Percentiles rank a stretch among this genome's conserved stretches.
Conservation (phyloP, 306 rosid genomes). For the Hylodesmum podocarpum region DNA sequence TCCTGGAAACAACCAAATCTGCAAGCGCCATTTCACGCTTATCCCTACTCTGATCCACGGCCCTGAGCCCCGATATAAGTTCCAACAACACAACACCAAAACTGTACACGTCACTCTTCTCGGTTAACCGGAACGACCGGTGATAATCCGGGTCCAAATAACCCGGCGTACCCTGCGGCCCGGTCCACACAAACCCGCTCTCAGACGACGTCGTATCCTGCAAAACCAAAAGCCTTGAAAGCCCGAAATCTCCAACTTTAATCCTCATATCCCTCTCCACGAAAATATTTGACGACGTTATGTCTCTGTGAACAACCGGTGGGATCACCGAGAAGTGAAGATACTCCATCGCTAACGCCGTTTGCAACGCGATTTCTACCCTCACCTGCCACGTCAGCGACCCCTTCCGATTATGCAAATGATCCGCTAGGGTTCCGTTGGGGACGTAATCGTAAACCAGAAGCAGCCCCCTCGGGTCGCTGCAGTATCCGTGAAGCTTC, state of each 20-base stretch:
- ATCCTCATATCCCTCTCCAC: constrained; percentile 86
- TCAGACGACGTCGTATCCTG: constrained; percentile 55
- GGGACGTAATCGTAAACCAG: constrained; percentile 84
- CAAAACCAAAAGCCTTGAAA: constrained; percentile 66
- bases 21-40: constrained; percentile 82
- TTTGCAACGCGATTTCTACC: constrained; percentile 75
- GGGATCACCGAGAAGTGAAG: constrained; percentile 80
- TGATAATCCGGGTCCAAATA: constrained; percentile 95
- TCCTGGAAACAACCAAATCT: constrained; percentile 78
- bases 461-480: constrained; percentile 82
- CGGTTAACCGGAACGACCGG: constrained; percentile 85
- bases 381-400: constrained; percentile 71
- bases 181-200: constrained; percentile 82
- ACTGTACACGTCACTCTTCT: constrained; percentile 95
- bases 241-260: constrained; percentile 94
- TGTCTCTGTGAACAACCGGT: constrained; percentile 86
- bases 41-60: constrained; percentile 79
- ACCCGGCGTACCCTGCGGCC: constrained; percentile 97
- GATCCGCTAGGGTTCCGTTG: constrained; percentile 89
- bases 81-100: constrained; percentile 87
- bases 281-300: constrained; percentile 80
- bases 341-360: constrained; percentile 91
- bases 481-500: constrained; percentile 91
- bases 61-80: constrained; percentile 68
- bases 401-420: constrained; percentile 58